Evolutionary conservation across 148 eudicot genomes (phyloP).

Genomic region (Rhododendron ferrugineum): DNA sequence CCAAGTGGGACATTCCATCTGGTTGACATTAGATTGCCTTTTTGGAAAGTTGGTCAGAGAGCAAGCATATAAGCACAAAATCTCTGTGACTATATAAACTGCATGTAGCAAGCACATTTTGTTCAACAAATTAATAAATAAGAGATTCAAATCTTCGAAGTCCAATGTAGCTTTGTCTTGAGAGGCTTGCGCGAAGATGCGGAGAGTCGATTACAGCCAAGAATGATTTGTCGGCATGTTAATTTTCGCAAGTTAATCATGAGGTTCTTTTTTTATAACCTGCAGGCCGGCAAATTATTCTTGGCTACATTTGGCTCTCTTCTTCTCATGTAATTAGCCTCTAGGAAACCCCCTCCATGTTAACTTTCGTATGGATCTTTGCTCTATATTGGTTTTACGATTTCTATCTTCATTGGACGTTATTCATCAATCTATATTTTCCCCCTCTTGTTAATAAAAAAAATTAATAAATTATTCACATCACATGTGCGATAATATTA

Average conservation of each 20-base stretch:
- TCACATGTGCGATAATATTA: background rate
- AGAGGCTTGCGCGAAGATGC: background rate
- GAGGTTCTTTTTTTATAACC: background rate
- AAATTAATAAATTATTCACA: background rate
- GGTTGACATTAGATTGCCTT: background rate
- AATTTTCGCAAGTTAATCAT: background rate
- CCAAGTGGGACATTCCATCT: background rate
- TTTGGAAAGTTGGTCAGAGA: background rate
- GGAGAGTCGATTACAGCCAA: slow-evolving; percentile 5
- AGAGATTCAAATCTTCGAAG: background rate
- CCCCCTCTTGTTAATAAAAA: background rate
- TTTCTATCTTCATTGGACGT: too few species aligned
- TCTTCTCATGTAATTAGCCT: slow-evolving; percentile 5
- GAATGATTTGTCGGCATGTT: slow-evolving; percentile 1
- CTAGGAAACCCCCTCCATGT: background rate
- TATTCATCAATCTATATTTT: too few species aligned
- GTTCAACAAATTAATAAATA: background rate
- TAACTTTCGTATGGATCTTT: too few species aligned
- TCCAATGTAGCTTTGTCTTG: background rate
- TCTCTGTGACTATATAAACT: background rate
- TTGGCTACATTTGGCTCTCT: slow-evolving; percentile 4
- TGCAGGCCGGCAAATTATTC: background rate
- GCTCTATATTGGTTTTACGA: background rate
- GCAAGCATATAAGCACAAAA: background rate
- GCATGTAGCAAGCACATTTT: background rate